Evolutionary conservation across 1,284 basidiomycete genomes (phyloP), one percentile per base, ranked within the genome.

Genomic region (Cutaneotrichosporon mucoides): DNA sequence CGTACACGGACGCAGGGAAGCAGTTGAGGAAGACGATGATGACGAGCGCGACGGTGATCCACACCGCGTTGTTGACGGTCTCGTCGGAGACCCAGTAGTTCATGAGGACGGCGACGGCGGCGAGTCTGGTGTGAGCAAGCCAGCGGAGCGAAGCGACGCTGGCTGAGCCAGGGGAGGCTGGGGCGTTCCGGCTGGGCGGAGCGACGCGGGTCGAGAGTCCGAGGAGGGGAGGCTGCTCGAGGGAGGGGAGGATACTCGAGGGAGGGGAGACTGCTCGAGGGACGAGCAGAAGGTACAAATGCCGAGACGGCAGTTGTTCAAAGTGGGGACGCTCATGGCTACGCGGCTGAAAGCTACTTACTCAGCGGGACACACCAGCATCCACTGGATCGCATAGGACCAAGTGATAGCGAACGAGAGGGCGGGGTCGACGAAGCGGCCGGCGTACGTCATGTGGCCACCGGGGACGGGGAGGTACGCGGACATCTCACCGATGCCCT

Each of bases 391-490:
- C 84, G 86, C 87, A 72, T 89, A 90, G 69, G 88, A 86, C 87
- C 87, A 91, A 62, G 88, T 88, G 84, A 88, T 85, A 9, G 89
- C 84, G 69, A 90, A 90, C 1, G 86, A 86, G 61, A 92, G 82
- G 1, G 89, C 86, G 5, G 87, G 86, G 71, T 90, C 85, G 13
- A 58, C 55, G 50, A 54, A 63, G 24, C 57, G 38, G 8, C 92
- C 49, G 80, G 90, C 88, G 44, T 90, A 80, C 48, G 83, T 86
- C 73, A 92, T 88, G 73, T 90, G 89, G 6, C 90, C 85, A 62
- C 85, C 87, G 49, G 81, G 64, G 60, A 82, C 77, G 38, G 78
- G 77, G 40, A 79, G 71, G 57, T 72, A 74, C 5, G 76, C 68
- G 49, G 76, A 68, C 71, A 81, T 73, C 61, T 81, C 79, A 11